Evolutionary conservation across 164 flowering plant species (phyloP).

Genomic region (Saururus chinensis): DNA sequence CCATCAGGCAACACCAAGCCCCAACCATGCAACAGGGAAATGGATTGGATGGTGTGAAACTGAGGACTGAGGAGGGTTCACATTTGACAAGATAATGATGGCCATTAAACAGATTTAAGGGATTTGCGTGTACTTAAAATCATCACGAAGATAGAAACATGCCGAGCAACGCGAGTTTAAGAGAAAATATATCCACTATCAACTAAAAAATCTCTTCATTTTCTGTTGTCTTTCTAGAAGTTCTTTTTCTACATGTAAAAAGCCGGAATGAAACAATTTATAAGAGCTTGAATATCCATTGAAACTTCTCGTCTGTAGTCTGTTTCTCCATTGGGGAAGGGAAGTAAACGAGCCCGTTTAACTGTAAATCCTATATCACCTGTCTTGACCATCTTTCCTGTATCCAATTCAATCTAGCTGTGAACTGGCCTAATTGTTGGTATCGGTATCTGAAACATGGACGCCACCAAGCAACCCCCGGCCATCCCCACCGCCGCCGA

Average conservation of each 20-base stretch:
- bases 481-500: neutral
- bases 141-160: no score
- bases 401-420: slow-evolving; percentile 1
- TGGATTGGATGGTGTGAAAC: no score
- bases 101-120: no score
- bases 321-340: neutral
- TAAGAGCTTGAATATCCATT: neutral
- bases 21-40: no score
- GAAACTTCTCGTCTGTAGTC: neutral
- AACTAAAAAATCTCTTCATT: neutral
- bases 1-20: no score
- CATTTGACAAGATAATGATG: no score
- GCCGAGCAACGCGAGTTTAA: neutral
- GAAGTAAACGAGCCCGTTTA: neutral
- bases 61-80: no score
- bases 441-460: slow-evolving; percentile 4
- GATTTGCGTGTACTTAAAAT: no score
- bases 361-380: no score
- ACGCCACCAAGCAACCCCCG: slow-evolving; percentile 1
- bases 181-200: neutral
- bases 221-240: neutral
- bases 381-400: no score
- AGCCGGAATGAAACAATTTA: no score
- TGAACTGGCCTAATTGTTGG: slow-evolving; percentile 4
- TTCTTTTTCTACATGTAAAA: neutral